These are phyloP conservation scores for Cokeromyces recurvatus DNA, from an alignment of 371 early-diverging fungal species.

Conservation along the genomic window DNA sequence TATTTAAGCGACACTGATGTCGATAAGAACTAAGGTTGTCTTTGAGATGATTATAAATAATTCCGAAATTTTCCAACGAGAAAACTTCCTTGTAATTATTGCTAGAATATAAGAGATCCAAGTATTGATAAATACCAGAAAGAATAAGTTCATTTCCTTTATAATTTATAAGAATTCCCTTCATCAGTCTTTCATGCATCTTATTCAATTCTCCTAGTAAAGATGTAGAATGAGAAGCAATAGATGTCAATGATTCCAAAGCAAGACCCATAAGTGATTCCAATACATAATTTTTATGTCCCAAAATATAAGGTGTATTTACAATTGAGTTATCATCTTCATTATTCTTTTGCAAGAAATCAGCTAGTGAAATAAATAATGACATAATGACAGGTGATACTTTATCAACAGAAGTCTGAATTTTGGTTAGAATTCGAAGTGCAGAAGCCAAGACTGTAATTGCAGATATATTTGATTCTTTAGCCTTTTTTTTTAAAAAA, in stretches of 20 bases:
- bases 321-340: slow-evolving; percentile 26
- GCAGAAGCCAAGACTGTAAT: slow-evolving; percentile 18
- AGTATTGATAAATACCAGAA: slow-evolving; percentile 47
- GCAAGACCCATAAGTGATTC: slow-evolving; percentile 51
- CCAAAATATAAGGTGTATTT: slow-evolving; percentile 43
- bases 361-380: slow-evolving; percentile 34
- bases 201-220: slow-evolving; percentile 12
- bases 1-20: slow-evolving; percentile 58
- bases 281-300: slow-evolving; percentile 49
- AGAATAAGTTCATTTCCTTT: slow-evolving; percentile 55
- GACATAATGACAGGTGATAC: slow-evolving; percentile 30
- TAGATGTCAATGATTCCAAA: slow-evolving; percentile 45
- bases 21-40: slow-evolving; percentile 57
- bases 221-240: slow-evolving; percentile 23
- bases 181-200: slow-evolving; percentile 26
- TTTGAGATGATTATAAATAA: slow-evolving; percentile 52
- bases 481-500: background rate
- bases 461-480: slow-evolving; percentile 8
- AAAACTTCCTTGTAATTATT: slow-evolving; percentile 30
- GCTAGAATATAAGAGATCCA: slow-evolving; percentile 48
- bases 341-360: slow-evolving; percentile 28
- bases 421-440: slow-evolving; percentile 47
- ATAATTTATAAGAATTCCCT: slow-evolving; percentile 39
- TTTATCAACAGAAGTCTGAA: slow-evolving; percentile 40
- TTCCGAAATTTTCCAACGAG: slow-evolving; percentile 29